Base-by-base conservation (phyloP, 345 rosid genomes). In the Lepidium didymum region DNA sequence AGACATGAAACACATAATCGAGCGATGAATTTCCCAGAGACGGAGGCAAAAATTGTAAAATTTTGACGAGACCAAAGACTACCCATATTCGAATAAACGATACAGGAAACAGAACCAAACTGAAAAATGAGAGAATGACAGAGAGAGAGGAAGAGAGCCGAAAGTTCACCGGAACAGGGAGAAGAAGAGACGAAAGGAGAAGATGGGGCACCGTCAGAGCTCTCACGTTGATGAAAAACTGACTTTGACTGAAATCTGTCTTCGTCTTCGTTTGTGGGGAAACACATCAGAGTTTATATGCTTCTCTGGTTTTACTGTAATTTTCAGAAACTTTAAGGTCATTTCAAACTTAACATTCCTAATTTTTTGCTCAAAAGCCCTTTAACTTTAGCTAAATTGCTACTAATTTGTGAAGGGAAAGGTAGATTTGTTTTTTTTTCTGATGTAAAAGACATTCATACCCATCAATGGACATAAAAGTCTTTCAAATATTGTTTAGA, bases 171-270 rank as follows among this genome's bases (percentile, higher is more conserved):
- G 60, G 71, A 47, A 52, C 0, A 23, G 0, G 36, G 51, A 56
- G 56, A 33, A 58, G 15, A 19, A 27, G 72, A 58, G 16, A 14
- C 37, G 56, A 15, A 11, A 10, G 21, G 35, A 10, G 7, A 9
- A 18, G 51, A 44, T 11, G 36, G 36, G 62, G 14, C 19, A 44
- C 49, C 56, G 72, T 47, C 72, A 52, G 36, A 16, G 68, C 56
- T 74, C 50, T 74, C n/a, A 60, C 68, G 77, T 43, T 68, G 25
- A 43, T 42, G 38, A 56, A 15, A 6, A 58, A 58, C 68, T 10
- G 73, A 44, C 68, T 51, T 73, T 74, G 67, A 67, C 73, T 67
- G 73, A 52, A 73, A 58, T 61, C 43, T 59, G 62, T 67, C 68
- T 21, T 44, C 73, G 14, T 73, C 56, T 56, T 47, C 60, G 35